phyloP scores from a whole-genome alignment of 164 flowering plant species.

The Amborella trichopoda region DNA sequence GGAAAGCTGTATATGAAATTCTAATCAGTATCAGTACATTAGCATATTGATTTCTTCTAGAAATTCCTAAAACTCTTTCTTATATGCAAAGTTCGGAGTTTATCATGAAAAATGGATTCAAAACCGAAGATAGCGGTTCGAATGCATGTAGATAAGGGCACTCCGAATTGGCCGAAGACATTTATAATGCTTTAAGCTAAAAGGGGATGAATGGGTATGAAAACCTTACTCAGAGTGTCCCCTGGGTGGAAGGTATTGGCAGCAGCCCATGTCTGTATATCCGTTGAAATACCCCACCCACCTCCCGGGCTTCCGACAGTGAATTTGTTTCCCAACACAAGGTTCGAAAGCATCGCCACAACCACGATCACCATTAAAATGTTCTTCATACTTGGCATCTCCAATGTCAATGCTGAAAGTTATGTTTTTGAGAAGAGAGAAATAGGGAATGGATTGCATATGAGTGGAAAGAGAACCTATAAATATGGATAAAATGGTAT shows the following conservation, averaged over 20 bases:
- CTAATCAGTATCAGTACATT: not conserved
- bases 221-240: conserved; percentile 40
- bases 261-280: conserved; percentile 37
- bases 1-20: conserved; percentile 32
- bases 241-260: conserved; percentile 28
- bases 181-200: no score
- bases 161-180: no score
- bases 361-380: conserved; percentile 18
- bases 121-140: not conserved
- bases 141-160: no score
- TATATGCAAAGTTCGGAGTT: not conserved
- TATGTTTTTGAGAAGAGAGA: no score
- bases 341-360: conserved; percentile 20
- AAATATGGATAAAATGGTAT: no score
- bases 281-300: conserved; percentile 36
- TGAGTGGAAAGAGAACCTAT: no score
- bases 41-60: not conserved
- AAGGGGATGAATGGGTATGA: no score
- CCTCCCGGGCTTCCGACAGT: conserved; percentile 45
- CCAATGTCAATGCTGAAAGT: no score
- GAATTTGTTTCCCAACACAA: conserved; percentile 27
- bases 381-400: conserved; percentile 10
- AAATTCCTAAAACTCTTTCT: not conserved
- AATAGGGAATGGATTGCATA: no score
- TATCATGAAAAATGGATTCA: not conserved